These are phyloP conservation scores for Petunia hybrid DNA, from an alignment of 305 asterid genomes.

Conservation along the genomic window DNA sequence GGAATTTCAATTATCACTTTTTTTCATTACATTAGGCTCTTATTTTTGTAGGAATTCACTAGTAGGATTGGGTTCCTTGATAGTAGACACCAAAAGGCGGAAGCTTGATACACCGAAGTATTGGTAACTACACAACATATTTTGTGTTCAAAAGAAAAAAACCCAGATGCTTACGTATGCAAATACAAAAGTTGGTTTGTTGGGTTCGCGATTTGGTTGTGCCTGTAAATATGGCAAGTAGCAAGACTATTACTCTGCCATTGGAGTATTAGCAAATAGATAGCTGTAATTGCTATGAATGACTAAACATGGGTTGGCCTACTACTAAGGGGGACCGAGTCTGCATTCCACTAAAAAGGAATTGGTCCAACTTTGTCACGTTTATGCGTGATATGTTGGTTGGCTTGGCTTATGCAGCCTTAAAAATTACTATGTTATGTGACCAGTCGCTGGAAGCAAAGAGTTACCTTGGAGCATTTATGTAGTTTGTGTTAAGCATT, in stretches of 20 bases:
- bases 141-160: not conserved
- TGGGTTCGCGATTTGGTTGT: not conserved
- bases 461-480: too few species aligned
- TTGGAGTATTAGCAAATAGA: not conserved
- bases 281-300: not conserved
- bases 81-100: not conserved
- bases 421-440: too few species aligned
- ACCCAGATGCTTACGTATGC: too few species aligned
- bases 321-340: not conserved
- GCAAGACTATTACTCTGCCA: not conserved
- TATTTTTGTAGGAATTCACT: not conserved
- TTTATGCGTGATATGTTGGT: not conserved
- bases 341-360: not conserved
- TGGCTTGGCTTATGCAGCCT: too few species aligned
- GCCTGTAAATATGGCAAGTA: not conserved
- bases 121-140: not conserved
- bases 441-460: too few species aligned
- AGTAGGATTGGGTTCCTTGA: not conserved
- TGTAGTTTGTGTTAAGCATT: too few species aligned
- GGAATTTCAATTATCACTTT: not conserved
- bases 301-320: not conserved
- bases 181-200: not conserved
- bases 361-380: slow-evolving; percentile 14
- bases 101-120: not conserved
- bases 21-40: not conserved